Percentiles rank a stretch among this genome's conserved stretches.
Evolutionary conservation across 305 asterid species (phyloP).

Genomic region (Solanum chacoense): DNA sequence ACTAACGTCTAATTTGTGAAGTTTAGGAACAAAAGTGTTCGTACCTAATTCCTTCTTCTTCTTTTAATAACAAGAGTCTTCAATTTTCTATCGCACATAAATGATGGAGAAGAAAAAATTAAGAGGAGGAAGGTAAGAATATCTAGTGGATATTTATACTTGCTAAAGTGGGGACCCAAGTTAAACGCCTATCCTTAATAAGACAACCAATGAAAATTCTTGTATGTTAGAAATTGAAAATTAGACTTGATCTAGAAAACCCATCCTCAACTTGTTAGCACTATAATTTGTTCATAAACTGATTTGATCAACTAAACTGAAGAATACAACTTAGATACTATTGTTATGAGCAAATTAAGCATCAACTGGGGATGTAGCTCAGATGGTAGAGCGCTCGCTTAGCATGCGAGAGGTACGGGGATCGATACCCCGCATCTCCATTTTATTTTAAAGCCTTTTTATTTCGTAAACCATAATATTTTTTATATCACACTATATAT

Average conservation of each 20-base stretch:
- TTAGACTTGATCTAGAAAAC: neutral
- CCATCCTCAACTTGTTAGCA: neutral
- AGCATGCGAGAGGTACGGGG: slow-evolving; percentile 99
- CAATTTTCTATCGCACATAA: neutral
- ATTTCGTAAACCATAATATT: no score
- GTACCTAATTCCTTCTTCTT: neutral
- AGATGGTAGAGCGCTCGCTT: slow-evolving; percentile 99
- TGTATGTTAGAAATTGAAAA: neutral
- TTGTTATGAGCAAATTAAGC: no score
- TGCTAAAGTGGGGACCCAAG: neutral
- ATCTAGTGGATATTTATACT: neutral
- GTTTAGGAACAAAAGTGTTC: no score
- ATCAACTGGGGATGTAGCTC: slow-evolving; percentile 71
- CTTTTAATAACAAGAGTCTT: neutral
- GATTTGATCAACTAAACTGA: neutral
- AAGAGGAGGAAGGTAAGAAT: neutral
- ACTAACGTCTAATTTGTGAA: neutral
- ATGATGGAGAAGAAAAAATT: neutral
- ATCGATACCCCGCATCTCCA: slow-evolving; percentile 95
- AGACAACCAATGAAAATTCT: neutral
- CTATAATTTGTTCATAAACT: no score
- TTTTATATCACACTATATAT: no score
- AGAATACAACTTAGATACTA: no score
- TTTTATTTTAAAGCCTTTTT: no score
- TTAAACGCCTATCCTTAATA: neutral